Base-by-base conservation (phyloP, 2,329 filamentous ascomycete genomes). In the Lasiodiplodia sp. region DNA sequence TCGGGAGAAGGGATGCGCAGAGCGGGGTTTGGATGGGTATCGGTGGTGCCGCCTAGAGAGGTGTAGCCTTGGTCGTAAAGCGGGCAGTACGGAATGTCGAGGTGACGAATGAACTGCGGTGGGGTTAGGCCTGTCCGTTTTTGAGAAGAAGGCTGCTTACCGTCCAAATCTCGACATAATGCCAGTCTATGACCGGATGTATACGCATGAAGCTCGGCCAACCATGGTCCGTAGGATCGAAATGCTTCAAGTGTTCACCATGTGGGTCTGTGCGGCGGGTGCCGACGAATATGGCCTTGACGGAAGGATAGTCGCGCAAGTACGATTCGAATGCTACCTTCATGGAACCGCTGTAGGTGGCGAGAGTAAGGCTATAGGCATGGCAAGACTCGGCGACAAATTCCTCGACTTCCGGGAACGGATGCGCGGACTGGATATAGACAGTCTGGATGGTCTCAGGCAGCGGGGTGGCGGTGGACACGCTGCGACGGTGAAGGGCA, bases 151-250 rank as follows among this genome's bases (percentile, higher is more conserved):
- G 55, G 53, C 18, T 11, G 60, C 69, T 37, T 38, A 52, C 60
- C 21, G 90, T 88, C 96, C 96, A 98, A 66, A 98, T 95, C 79
- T 98, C 95, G 12, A 89, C 88, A 79, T 97, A 97, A 78, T 96
- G 93, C 96, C 96, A 99, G 80, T 99, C 96, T 76, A 99, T 94
- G 11, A 99, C 92, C 0, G 96, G 95, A 80, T 99, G 94, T 70
- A 98, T 86, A 69, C 96, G 88, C 90, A 98, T 94, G 76, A 98
- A 97, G 53, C 86, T 83, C 44, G 96, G 96, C 96, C 96, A 99
- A 2, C 91, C 94, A 44, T 87, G 84, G 80, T 98, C 96, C 4
- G 96, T 99, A 63, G 86, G 87, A 77, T 97, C 92, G 77, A 98
- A 98, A 80, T 92, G 89, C 49, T 87, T 91, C 74, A 99, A 79